These are phyloP conservation scores for Hippophae rhamnoides DNA, from an alignment of 306 rosid genomes.

Conservation along the genomic window DNA sequence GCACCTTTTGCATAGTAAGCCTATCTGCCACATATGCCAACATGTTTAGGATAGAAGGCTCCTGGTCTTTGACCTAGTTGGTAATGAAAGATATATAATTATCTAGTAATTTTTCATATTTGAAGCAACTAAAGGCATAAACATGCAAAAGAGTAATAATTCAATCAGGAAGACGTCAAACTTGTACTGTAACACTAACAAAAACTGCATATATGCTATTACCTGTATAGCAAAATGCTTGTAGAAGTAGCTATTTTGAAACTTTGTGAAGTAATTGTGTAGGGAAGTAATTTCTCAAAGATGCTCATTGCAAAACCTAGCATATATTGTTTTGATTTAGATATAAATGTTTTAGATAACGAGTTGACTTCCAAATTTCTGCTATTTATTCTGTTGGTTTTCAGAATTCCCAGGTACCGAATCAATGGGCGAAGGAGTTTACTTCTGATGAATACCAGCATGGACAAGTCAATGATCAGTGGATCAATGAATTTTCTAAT, in stretches of 20 bases:
- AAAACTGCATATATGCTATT: too few species aligned
- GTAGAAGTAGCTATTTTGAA: too few species aligned
- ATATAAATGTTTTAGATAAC: background rate
- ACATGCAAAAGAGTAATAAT: background rate
- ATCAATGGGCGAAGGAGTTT: conserved; percentile 85
- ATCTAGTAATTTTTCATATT: too few species aligned
- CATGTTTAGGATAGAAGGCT: too few species aligned
- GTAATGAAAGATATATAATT: too few species aligned
- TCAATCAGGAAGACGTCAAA: background rate
- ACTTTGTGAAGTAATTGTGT: too few species aligned
- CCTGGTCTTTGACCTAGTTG: too few species aligned
- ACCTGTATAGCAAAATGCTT: too few species aligned
- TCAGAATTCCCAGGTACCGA: conserved; percentile 54
- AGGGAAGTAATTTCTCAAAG: too few species aligned
- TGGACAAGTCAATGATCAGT: conserved; percentile 55
- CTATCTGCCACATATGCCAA: too few species aligned
- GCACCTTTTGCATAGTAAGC: too few species aligned
- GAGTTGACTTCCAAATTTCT: background rate
- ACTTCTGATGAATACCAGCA: conserved; percentile 34
- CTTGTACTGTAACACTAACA: too few species aligned
- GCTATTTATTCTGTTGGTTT: conserved; percentile 28
- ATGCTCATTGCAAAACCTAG: background rate
- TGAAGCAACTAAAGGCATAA: background rate
- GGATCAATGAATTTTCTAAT: conserved; percentile 90
- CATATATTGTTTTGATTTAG: background rate